These are phyloP conservation scores for Avena sativa DNA, from an alignment of 176 grass and related monocot species.

Conservation along the genomic window DNA sequence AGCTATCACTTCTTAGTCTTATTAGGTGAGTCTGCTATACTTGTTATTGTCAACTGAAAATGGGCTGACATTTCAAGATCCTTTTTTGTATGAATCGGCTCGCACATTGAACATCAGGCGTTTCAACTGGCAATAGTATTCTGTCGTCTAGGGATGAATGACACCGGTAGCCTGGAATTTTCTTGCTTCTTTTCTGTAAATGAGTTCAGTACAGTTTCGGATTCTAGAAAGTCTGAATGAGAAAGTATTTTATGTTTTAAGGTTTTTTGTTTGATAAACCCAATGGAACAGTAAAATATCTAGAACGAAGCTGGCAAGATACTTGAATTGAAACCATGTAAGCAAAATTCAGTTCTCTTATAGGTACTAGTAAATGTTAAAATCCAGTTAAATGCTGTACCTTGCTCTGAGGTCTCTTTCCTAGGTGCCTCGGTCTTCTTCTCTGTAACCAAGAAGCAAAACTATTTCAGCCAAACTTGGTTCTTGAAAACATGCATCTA, in stretches of 20 bases:
- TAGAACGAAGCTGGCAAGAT: neutral
- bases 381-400: constrained; percentile 32
- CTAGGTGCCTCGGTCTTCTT: constrained; percentile 56
- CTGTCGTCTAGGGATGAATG: neutral
- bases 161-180: neutral
- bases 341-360: neutral
- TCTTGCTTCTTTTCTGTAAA: neutral
- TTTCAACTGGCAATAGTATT: neutral
- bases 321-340: constrained; percentile 8
- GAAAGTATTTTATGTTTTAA: neutral
- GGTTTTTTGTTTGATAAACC: neutral
- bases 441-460: constrained; percentile 47
- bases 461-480: constrained; percentile 18
- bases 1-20: neutral
- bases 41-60: constrained; percentile 11
- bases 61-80: neutral
- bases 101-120: neutral
- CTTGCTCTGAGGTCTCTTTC: constrained; percentile 65
- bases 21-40: neutral
- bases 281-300: constrained; percentile 43
- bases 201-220: neutral
- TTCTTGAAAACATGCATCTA: neutral
- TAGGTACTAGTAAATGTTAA: neutral
- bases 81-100: neutral
- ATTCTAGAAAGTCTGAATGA: neutral